Percentiles rank a stretch among this genome's conserved stretches.
phyloP scores from a whole-genome alignment of 306 rosid genomes.

The Fragaria vesca region DNA sequence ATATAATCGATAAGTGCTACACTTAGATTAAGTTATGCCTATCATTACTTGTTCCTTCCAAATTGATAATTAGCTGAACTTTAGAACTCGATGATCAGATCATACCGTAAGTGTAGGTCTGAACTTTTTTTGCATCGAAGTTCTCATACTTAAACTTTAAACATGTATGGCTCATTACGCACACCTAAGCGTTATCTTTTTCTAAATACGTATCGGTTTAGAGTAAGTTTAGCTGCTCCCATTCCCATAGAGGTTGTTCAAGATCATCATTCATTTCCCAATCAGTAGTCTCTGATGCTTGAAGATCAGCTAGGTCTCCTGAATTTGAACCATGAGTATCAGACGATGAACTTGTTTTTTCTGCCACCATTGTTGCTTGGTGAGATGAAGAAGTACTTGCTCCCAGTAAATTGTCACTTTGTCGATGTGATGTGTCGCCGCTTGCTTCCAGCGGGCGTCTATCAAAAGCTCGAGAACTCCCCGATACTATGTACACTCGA shows the following conservation, averaged over 20 bases:
- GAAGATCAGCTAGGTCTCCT: conserved; percentile 19
- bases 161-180: too few relatives aligned
- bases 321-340: conserved; percentile 30
- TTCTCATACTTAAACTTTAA: too few relatives aligned
- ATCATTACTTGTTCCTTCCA: not conserved
- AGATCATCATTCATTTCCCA: conserved; percentile 28
- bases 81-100: not conserved
- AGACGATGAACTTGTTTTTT: conserved; percentile 36
- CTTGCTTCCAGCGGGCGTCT: conserved; percentile 56
- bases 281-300: not conserved
- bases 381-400: conserved; percentile 10
- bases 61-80: not conserved
- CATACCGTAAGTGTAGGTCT: not conserved
- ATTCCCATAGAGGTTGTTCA: conserved; percentile 50
- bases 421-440: conserved; percentile 11
- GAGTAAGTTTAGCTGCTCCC: conserved; percentile 48
- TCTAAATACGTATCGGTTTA: not conserved
- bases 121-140: too few relatives aligned
- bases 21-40: conserved; percentile 15
- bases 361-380: conserved; percentile 4
- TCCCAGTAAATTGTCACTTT: not conserved
- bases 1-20: not conserved
- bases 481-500: conserved; percentile 74
- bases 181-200: not conserved
- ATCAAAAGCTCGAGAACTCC: conserved; percentile 75